phyloP scores from a whole-genome alignment of 305 asterid genomes.

The Fraxinus platypoda region DNA sequence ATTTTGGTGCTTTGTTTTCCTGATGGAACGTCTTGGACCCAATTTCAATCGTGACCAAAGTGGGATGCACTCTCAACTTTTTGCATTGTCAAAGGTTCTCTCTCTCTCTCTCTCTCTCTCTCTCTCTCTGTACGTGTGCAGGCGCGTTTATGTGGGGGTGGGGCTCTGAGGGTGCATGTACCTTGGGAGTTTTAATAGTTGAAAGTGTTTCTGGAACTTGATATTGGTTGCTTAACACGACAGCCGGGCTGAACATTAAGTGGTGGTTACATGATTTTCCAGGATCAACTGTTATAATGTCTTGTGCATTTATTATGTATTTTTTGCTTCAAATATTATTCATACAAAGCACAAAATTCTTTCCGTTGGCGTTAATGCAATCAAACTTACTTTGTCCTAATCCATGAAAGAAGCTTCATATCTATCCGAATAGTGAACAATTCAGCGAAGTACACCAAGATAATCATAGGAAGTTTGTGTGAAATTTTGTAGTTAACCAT shows the following conservation, averaged over 20 bases:
- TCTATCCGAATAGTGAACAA: neutral
- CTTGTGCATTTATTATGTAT: neutral
- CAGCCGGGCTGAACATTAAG: neutral
- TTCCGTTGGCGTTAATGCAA: neutral
- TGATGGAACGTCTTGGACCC: constrained; percentile 98
- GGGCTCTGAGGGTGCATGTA: neutral
- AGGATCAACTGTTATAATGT: neutral
- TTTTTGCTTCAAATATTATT: neutral
- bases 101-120: constrained; percentile 22
- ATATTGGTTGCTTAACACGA: neutral
- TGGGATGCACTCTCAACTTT: constrained; percentile 99
- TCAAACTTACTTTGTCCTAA: neutral
- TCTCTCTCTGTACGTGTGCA: neutral
- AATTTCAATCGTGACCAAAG: constrained; percentile 98
- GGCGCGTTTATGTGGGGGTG: neutral
- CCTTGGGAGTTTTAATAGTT: neutral
- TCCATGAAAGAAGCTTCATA: neutral
- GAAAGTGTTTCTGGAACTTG: neutral
- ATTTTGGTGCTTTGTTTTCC: constrained; percentile 93
- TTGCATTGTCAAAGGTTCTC: constrained; percentile 88
- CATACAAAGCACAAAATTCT: neutral
- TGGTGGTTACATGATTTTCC: neutral
- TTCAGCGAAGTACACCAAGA: neutral
- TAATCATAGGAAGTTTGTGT: neutral
- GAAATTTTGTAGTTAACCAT: neutral